Evolutionary conservation across 2,329 filamentous ascomycete genomes (phyloP).

Genomic region (Lecanosticta acicola): DNA sequence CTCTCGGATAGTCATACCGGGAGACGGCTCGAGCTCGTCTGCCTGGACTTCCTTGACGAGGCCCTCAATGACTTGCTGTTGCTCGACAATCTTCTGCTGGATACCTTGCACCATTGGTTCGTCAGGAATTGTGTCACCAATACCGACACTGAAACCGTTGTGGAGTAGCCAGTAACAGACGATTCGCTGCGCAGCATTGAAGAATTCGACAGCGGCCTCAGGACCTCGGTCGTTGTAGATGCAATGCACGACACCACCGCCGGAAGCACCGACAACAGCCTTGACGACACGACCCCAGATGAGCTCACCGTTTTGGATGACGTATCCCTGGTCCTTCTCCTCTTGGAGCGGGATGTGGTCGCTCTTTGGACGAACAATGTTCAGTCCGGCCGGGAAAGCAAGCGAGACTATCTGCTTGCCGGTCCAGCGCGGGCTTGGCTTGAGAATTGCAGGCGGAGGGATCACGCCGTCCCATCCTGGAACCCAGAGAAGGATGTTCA

Average conservation of each 20-base stretch:
- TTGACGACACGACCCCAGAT: conserved; percentile 89
- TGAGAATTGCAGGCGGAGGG: conserved; percentile 86
- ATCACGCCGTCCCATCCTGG: conserved; percentile 96
- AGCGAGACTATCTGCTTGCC: conserved; percentile 97
- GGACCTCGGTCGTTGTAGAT: conserved; percentile 93
- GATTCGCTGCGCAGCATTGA: conserved; percentile 90
- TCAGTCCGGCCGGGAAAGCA: conserved; percentile 82
- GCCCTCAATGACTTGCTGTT: conserved; percentile 73
- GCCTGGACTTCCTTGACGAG: conserved; percentile 74
- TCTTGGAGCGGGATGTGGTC: conserved; percentile 28
- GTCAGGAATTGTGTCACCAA: conserved; percentile 96
- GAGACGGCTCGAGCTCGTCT: conserved; percentile 83
- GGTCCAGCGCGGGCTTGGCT: conserved; percentile 89
- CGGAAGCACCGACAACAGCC: conserved; percentile 85
- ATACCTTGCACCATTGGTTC: conserved; percentile 77
- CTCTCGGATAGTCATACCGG: conserved; percentile 97
- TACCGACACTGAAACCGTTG: conserved; percentile 94
- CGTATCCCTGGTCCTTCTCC: conserved; percentile 56
- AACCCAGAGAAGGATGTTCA: conserved; percentile 97
- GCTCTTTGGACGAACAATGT: conserved; percentile 49
- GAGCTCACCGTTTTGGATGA: conserved; percentile 81
- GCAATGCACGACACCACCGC: conserved; percentile 88
- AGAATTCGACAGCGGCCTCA: conserved; percentile 82
- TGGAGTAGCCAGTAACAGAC: conserved; percentile 97
- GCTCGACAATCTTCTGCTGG: conserved; percentile 69